Evolutionary conservation across 192 early-diverging fungal species (phyloP), one percentile per base, ranked within the genome.

Genomic region (Pilobolus umbonatus): DNA sequence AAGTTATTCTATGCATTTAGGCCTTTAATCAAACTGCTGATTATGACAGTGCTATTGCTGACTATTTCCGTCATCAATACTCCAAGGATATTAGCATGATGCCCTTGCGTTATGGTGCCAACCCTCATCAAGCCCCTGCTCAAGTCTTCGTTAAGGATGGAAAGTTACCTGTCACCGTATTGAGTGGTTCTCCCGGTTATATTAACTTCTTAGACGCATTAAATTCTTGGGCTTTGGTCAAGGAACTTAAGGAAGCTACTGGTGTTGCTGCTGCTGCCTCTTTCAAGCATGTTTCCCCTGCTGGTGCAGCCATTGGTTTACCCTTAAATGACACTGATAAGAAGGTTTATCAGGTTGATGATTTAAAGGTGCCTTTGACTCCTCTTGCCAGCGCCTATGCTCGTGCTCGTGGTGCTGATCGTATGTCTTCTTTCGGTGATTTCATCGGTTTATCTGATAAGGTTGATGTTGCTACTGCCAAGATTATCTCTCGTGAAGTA

Each of bases 401-500:
- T 38, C 91, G 96, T 64, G 96, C 96, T 19, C 89, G 96, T 57
- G 96, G 96, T 39, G 94, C 95, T 42, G 96, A 99, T 72, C 91
- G 96, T 71, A 99, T 99, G 96, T 93, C 90, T 56, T 95, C 92
- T 21, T 99, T 99, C 58, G 96, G 96, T 68, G 96, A 98, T 76
- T 98, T 94, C 88, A 94, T 96, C 51, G 96, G 95, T 36, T 77
- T 98, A 29, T 90, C 87, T 46, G 89, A 92, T 66, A 81, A 64
- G 24, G 90, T 89, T 60, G 96, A 99, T 75, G 84, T 88, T 62
- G 80, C 83, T 24, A 99, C 96, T 12, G 96, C 96, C 57, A 87
- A 86, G 71, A 88, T 99, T 54, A 96, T 99, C 72, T 90, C 88
- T 34, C 84, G 91, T 52, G 96, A 99, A 61, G 96, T 98, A 10